phyloP scores from a whole-genome alignment of 78 protist species.

The Chrysochromulina tobinii region DNA sequence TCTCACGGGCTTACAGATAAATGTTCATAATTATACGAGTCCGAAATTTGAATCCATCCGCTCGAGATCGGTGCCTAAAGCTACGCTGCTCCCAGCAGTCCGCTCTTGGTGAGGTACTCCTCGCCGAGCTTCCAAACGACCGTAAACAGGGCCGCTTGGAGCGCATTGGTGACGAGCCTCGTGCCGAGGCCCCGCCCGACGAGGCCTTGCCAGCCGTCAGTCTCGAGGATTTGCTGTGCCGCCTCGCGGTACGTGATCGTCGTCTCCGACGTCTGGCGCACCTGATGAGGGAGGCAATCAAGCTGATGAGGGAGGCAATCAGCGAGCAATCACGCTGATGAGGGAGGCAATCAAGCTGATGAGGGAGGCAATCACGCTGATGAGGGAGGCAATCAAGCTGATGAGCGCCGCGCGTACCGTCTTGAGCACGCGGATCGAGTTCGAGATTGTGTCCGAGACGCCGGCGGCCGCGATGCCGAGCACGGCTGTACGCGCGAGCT shows the following conservation, averaged over 20 bases:
- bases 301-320: too few relatives aligned
- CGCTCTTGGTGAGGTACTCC: not conserved
- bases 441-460: conserved; percentile 75
- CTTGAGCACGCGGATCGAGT: conserved; percentile 68
- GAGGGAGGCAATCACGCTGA: too few relatives aligned
- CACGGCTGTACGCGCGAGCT: conserved; percentile 52
- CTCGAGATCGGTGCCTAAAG: too few relatives aligned
- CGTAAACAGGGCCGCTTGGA: not conserved
- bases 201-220: conserved; percentile 4
- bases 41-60: too few relatives aligned
- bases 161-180: not conserved
- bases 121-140: not conserved
- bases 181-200: not conserved
- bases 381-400: too few relatives aligned
- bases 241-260: conserved; percentile 40
- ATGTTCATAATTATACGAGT: too few relatives aligned
- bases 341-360: too few relatives aligned
- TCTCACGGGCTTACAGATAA: too few relatives aligned
- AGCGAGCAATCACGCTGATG: too few relatives aligned
- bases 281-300: not conserved
- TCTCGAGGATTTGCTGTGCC: not conserved
- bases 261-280: conserved; percentile 29
- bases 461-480: conserved; percentile 65
- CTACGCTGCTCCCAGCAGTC: too few relatives aligned
- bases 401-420: too few relatives aligned